Percentiles rank a stretch among this genome's conserved stretches.
phyloP scores from a whole-genome alignment of 1,284 basidiomycete genomes.

The Cutaneotrichosporon sp. region DNA sequence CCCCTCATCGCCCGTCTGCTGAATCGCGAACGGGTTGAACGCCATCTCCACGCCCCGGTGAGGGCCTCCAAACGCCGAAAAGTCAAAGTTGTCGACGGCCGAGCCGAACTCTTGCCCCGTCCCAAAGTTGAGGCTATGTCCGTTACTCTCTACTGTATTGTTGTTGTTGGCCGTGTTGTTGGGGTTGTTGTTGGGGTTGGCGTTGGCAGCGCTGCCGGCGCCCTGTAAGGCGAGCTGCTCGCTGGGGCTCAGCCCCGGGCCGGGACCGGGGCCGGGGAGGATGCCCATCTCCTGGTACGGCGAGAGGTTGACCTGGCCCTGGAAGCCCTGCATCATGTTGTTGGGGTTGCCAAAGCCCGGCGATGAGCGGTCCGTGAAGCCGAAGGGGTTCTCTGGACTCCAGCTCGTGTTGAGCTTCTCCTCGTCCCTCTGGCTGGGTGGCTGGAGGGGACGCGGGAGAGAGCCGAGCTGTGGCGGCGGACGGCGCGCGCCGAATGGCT shows the following conservation, averaged over 20 bases:
- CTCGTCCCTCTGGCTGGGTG: constrained; percentile 21
- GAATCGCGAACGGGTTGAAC: constrained; percentile 53
- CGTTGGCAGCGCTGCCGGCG: constrained; percentile 6
- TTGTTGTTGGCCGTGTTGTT: not conserved
- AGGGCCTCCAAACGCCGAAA: constrained; percentile 39
- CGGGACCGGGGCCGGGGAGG: constrained; percentile 13
- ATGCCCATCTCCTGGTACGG: constrained; percentile 26
- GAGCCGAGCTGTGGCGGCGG: constrained; percentile 44
- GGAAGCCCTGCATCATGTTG: constrained; percentile 13
- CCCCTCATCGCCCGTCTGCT: constrained; percentile 46
- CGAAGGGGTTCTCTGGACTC: constrained; percentile 27
- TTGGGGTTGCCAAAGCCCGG: constrained; percentile 13
- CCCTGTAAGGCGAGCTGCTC: constrained; percentile 18
- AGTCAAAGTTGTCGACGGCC: constrained; percentile 44
- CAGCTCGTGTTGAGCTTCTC: constrained; percentile 13
- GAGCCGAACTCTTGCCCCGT: constrained; percentile 32
- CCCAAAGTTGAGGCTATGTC: constrained; percentile 8
- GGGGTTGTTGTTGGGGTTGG: constrained; percentile 5
- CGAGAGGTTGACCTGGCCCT: constrained; percentile 22
- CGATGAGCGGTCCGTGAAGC: constrained; percentile 20
- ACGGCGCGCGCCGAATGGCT: constrained; percentile 49
- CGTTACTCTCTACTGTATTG: not conserved
- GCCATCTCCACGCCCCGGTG: constrained; percentile 27
- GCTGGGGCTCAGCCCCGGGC: constrained; percentile 4
- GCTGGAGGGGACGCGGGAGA: constrained; percentile 46